Percentiles rank a stretch among this genome's conserved stretches.
Evolutionary conservation across 306 rosid genomes (phyloP).

Genomic region (Malus orientalis): DNA sequence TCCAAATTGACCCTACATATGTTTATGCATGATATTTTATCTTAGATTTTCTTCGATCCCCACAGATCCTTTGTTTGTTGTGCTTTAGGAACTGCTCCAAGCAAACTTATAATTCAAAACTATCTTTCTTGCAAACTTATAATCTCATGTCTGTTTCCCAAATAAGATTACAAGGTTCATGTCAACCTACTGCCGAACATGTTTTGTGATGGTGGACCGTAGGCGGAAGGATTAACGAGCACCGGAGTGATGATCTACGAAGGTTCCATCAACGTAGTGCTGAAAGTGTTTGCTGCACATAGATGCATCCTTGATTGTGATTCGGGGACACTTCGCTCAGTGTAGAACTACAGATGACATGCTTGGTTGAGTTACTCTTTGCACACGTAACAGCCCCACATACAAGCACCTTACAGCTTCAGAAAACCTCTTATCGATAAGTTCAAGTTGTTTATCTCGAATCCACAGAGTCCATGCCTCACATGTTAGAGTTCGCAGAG

Average conservation of each 20-base stretch:
- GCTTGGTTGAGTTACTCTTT: not conserved
- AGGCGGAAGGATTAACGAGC: not conserved
- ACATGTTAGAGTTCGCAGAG: not conserved
- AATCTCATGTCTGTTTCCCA: not conserved
- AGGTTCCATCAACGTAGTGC: not conserved
- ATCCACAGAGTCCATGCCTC: conserved; percentile 23
- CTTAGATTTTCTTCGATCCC: too few relatives aligned
- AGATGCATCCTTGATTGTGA: not conserved
- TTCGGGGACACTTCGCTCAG: not conserved
- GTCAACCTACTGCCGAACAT: too few relatives aligned
- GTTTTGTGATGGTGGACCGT: not conserved
- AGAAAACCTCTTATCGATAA: not conserved
- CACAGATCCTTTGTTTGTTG: not conserved
- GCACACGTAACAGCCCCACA: conserved; percentile 13
- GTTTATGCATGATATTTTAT: too few relatives aligned
- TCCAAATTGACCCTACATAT: too few relatives aligned
- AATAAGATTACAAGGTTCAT: not conserved
- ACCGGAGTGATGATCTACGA: not conserved
- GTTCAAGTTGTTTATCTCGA: not conserved
- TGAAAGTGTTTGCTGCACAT: not conserved
- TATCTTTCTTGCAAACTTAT: too few relatives aligned
- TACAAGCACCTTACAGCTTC: conserved; percentile 12
- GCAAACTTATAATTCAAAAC: not conserved
- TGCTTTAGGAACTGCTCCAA: not conserved
- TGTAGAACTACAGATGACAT: not conserved